Percentiles rank a stretch among this genome's conserved stretches.
Conservation (phyloP, 192 early-diverging fungal species). For the Spizellomyces punctatus region DNA sequence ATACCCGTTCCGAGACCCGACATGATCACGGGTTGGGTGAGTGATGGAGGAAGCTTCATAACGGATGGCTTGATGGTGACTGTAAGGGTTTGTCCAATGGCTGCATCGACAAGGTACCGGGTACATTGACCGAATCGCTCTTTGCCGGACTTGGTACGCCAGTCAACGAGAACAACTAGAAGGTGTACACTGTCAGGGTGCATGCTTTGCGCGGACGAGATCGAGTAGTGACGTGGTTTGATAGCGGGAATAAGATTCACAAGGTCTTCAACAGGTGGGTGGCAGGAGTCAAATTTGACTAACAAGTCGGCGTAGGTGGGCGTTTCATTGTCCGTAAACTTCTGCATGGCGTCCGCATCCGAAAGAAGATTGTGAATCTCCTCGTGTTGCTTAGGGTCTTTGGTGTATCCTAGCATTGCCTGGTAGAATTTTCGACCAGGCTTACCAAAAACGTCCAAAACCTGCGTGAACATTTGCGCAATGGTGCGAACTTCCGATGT, state of each 20-base stretch:
- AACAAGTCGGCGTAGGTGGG: conserved; percentile 86
- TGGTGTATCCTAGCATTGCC: conserved; percentile 70
- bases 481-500: conserved; percentile 72
- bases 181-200: conserved; percentile 89
- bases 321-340: conserved; percentile 77
- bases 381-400: conserved; percentile 67
- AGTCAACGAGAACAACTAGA: conserved; percentile 90
- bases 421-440: conserved; percentile 95
- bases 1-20: conserved; percentile 96
- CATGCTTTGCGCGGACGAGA: conserved; percentile 86
- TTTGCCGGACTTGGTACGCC: conserved; percentile 70
- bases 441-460: conserved; percentile 90
- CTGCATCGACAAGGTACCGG: conserved; percentile 74
- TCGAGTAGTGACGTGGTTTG: conserved; percentile 99
- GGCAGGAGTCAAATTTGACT: conserved; percentile 80
- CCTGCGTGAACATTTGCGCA: conserved; percentile 78
- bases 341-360: conserved; percentile 77
- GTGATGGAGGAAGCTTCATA: conserved; percentile 88
- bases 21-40: conserved; percentile 90
- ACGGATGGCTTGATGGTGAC: conserved; percentile 95
- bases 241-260: conserved; percentile 77
- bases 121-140: conserved; percentile 87
- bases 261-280: conserved; percentile 72
- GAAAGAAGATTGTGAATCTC: conserved; percentile 63
- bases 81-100: conserved; percentile 70